Base-by-base conservation (phyloP, 805 yeast species). In the Saccharomycopsis synnaedendra region DNA sequence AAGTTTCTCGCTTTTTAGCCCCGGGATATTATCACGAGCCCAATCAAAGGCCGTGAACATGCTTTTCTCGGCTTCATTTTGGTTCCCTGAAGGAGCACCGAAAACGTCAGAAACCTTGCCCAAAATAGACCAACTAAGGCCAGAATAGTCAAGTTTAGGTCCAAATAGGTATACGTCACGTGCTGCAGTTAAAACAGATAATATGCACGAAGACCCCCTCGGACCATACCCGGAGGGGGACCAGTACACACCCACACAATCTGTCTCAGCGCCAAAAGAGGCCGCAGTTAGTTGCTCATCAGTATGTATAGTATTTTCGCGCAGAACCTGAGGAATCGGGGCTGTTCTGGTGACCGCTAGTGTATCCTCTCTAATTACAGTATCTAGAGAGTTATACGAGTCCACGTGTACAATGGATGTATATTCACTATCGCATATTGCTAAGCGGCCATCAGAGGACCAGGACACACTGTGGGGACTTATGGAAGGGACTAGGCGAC, bases 101-200 rank as follows among this genome's bases (percentile, higher is more conserved):
- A 47, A 10, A 9, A 34, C 27, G 4, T 41, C 29, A 10, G 40
- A 41, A 29, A 40, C 30, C 32, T 43, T 45, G 33, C 10, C 43
- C 38, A 32, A 39, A 5, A 32, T 27, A 11, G 29, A 29, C 47
- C 47, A 47, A 7, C 6, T 43, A 5, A 32, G 28, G 3, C 44
- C 47, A 29, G 36, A 28, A 30, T 36, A 34, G 11, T 29, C 39
- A 11, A 9, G 7, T 8, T 11, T 32, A 9, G 35, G 36, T 27
- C 43, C 45, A 39, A 43, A 49, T 27, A 49, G 41, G 8, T 38
- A n/a, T 31, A 46, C 42, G 28, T 46, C 46, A 8, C 33, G 28
- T 32, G 45, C 50, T 11, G 42, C 46, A 7, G 53, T 46, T 3
- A 46, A n/a, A 28, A 32, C 50, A 1, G 47, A 47, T 10, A 49